Percentiles rank a stretch among this genome's conserved stretches.
These are phyloP conservation scores for Syzygium aqueum DNA, from an alignment of 345 rosid species.

Conservation along the genomic window DNA sequence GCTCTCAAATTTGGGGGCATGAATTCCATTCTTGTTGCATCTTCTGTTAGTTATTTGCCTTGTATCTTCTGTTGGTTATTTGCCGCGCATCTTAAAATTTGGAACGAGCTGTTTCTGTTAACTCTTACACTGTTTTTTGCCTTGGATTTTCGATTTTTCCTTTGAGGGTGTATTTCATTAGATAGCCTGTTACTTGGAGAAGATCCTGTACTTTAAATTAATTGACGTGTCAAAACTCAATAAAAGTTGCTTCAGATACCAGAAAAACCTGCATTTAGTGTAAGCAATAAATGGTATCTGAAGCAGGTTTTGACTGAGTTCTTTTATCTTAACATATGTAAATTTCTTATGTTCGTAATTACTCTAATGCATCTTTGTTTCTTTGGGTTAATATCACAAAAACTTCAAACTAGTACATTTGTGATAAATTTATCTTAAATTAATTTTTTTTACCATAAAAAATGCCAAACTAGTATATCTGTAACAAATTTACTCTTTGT, in stretches of 20 bases:
- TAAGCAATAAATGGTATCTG: background rate
- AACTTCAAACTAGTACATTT: no score
- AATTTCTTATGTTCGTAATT: background rate
- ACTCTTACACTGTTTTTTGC: background rate
- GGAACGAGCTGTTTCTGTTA: background rate
- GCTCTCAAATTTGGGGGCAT: background rate
- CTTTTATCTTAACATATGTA: background rate
- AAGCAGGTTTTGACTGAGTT: background rate
- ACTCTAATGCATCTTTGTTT: background rate
- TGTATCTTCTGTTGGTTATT: background rate
- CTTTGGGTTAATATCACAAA: no score
- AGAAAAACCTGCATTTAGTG: background rate
- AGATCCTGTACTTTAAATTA: background rate
- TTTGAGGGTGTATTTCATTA: background rate
- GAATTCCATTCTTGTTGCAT: background rate
- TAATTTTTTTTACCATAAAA: no score
- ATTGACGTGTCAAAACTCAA: background rate
- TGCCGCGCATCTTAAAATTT: background rate
- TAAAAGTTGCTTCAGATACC: background rate
- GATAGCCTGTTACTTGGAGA: background rate
- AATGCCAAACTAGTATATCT: no score
- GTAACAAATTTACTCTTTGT: no score
- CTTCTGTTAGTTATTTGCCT: background rate
- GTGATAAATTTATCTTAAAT: no score
- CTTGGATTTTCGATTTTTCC: background rate